Conservation (phyloP, 768 basidiomycete species). For the Calocera cornea region DNA sequence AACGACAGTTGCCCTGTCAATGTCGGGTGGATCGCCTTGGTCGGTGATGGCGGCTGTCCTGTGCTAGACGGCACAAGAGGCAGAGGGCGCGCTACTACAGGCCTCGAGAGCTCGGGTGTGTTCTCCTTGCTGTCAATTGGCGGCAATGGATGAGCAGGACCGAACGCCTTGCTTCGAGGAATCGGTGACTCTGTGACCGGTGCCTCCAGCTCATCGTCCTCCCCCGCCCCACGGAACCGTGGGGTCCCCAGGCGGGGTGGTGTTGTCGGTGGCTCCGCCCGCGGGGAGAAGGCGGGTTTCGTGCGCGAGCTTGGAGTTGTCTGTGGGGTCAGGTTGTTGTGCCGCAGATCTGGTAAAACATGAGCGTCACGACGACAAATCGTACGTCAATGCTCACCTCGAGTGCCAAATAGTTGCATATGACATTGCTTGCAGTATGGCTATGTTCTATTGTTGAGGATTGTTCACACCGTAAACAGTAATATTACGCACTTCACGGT, state of each 20-base stretch:
- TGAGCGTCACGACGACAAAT: conserved; percentile 50
- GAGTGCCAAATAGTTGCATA: conserved; percentile 60
- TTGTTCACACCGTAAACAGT: neutral
- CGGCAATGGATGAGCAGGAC: neutral
- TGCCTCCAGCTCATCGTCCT: neutral
- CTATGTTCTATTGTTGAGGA: conserved; percentile 11
- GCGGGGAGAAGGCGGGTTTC: neutral
- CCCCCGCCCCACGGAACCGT: neutral
- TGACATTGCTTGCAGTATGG: conserved; percentile 67
- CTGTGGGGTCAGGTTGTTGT: neutral
- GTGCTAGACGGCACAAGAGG: neutral
- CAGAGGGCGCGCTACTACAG: neutral
- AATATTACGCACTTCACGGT: conserved; percentile 50
- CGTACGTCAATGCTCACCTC: conserved; percentile 35
- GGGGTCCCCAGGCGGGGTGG: conserved; percentile 8
- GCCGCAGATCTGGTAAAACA: conserved; percentile 17
- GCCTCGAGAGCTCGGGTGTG: neutral
- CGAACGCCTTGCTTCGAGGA: neutral
- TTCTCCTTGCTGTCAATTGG: neutral
- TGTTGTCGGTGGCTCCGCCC: conserved; percentile 13
- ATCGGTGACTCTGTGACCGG: neutral
- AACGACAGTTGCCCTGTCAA: neutral
- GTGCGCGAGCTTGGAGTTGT: neutral
- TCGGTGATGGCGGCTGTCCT: neutral
- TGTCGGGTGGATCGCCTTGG: neutral